These are phyloP conservation scores for Phytopythium delawarense DNA, from an alignment of 352 stramenopile species.

Conservation along the genomic window DNA sequence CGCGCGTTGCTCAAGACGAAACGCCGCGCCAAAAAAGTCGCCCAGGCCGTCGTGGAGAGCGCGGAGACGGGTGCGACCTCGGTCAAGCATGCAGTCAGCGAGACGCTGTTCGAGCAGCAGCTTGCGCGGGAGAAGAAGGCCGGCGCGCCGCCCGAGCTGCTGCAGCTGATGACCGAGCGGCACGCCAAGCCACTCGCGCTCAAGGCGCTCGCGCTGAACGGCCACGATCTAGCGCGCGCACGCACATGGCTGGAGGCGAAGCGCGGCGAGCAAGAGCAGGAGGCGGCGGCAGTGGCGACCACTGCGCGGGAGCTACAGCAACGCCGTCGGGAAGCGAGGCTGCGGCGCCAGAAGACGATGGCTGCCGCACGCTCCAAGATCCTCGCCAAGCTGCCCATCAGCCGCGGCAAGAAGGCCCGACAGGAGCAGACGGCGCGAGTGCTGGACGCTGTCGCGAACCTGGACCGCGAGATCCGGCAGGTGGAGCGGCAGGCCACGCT, in stretches of 20 bases:
- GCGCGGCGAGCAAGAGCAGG: constrained; percentile 15
- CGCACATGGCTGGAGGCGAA: constrained; percentile 27
- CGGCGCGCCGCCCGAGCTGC: constrained; percentile 25
- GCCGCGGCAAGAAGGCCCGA: constrained; percentile 21
- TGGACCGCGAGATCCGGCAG: constrained; percentile 31
- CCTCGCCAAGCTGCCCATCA: constrained; percentile 3
- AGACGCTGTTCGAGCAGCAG: constrained; percentile 20
- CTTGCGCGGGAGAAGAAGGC: constrained; percentile 23
- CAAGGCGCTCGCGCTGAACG: constrained; percentile 34
- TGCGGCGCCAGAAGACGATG: constrained; percentile 22
- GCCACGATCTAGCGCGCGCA: constrained; percentile 24
- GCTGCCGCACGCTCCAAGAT: not conserved
- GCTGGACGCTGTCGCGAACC: constrained; percentile 29
- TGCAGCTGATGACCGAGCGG: constrained; percentile 33
- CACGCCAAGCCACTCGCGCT: constrained; percentile 27
- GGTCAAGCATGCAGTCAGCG: constrained; percentile 20
- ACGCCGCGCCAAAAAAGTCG: constrained; percentile 21
- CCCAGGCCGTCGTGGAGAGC: constrained; percentile 12
- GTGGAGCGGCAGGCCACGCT: constrained; percentile 14
- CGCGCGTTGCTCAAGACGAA: constrained; percentile 26
- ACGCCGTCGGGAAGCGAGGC: constrained; percentile 6
- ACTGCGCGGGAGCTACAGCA: constrained; percentile 12
- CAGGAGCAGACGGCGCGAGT: constrained; percentile 23
- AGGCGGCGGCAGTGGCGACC: constrained; percentile 4
- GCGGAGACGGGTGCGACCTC: constrained; percentile 11